phyloP scores from a whole-genome alignment of 2,329 filamentous ascomycete genomes.

The Xylaria arbuscula region DNA sequence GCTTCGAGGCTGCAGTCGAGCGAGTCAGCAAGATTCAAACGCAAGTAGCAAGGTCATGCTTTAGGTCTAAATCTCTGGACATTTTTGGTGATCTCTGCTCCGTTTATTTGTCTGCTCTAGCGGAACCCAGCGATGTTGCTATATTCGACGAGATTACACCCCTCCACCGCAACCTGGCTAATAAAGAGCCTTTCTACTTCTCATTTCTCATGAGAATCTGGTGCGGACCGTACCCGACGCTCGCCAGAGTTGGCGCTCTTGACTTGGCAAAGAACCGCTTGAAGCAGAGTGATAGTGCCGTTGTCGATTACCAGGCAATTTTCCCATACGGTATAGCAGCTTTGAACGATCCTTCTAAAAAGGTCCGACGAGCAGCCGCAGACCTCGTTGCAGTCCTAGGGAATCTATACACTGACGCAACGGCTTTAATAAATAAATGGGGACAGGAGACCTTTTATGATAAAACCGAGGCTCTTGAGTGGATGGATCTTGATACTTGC shows the following conservation, averaged over 20 bases:
- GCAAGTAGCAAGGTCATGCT: constrained; percentile 60
- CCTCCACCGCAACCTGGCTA: constrained; percentile 64
- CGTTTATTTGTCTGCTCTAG: constrained; percentile 61
- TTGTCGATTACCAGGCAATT: constrained; percentile 78
- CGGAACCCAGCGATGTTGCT: constrained; percentile 52
- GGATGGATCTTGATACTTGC: constrained; percentile 68
- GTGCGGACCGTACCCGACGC: constrained; percentile 75
- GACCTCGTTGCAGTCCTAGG: constrained; percentile 71
- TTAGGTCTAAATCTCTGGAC: constrained; percentile 61
- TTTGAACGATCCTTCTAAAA: constrained; percentile 78
- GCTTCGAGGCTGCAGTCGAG: constrained; percentile 45
- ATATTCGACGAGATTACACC: constrained; percentile 67
- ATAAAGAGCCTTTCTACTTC: constrained; percentile 73
- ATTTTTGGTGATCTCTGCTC: constrained; percentile 69
- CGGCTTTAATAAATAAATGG: constrained; percentile 61
- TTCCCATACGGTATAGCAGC: constrained; percentile 84
- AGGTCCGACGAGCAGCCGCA: constrained; percentile 80
- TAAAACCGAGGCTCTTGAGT: constrained; percentile 62
- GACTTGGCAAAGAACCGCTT: constrained; percentile 70
- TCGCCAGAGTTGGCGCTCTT: constrained; percentile 76
- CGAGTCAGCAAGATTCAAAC: constrained; percentile 47
- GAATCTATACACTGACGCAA: constrained; percentile 55
- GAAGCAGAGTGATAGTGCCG: constrained; percentile 60
- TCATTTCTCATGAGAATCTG: constrained; percentile 82
- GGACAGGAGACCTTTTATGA: constrained; percentile 74